Evolutionary conservation across 2,329 filamentous ascomycete genomes (phyloP).

Genomic region (Mollisia scopiformis): DNA sequence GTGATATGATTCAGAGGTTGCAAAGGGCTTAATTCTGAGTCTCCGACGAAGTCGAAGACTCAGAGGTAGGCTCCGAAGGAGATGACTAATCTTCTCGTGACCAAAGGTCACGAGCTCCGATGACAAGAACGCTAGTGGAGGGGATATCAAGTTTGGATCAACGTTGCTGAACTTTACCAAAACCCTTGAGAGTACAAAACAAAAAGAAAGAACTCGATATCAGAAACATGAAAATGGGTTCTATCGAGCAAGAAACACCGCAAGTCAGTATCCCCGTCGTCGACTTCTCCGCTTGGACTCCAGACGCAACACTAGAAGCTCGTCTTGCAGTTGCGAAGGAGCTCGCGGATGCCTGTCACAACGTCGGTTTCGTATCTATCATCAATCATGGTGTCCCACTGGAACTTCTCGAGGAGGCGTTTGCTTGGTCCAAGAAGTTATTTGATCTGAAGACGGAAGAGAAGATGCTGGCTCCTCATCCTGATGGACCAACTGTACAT

Average conservation of each 20-base stretch:
- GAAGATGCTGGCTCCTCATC: conserved; percentile 53
- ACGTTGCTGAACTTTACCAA: not conserved
- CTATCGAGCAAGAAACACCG: conserved; percentile 7
- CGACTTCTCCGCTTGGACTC: conserved; percentile 22
- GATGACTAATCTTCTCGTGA: no score
- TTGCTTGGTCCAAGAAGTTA: conserved; percentile 45
- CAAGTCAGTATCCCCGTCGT: conserved; percentile 25
- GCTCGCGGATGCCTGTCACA: conserved; percentile 44
- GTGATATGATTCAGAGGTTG: no score
- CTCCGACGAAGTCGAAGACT: no score
- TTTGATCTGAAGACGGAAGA: conserved; percentile 47
- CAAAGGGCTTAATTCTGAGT: no score
- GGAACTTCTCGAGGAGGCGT: conserved; percentile 44
- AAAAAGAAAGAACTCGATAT: not conserved
- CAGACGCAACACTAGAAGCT: conserved; percentile 27
- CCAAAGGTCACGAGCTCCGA: no score
- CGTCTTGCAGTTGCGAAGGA: conserved; percentile 40
- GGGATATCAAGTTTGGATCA: not conserved
- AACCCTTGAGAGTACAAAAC: not conserved
- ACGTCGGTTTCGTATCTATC: conserved; percentile 52
- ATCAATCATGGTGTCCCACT: conserved; percentile 48
- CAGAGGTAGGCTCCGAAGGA: no score
- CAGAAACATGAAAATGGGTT: conserved; percentile 10
- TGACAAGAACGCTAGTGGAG: not conserved
- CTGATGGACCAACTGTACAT: conserved; percentile 50